Percentiles rank a stretch among this genome's conserved stretches.
Conservation (phyloP, 305 asterid genomes). For the Fraxinus paxiana region DNA sequence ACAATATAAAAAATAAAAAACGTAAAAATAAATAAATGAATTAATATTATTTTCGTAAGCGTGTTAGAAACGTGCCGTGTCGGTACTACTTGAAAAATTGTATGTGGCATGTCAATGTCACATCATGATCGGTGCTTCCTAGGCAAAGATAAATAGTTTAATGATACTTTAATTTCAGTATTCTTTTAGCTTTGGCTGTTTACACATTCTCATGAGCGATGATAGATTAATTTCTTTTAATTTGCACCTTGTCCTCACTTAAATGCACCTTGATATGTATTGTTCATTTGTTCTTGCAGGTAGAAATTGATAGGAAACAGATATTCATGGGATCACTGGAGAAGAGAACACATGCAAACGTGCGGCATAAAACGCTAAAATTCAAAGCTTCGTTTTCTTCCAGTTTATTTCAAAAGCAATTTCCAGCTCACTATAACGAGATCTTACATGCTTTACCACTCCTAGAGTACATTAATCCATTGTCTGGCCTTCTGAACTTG, state of each 20-base stretch:
- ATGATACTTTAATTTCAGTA: constrained; percentile 3
- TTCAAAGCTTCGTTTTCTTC: constrained; percentile 84
- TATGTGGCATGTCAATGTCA: background rate
- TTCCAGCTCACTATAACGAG: constrained; percentile 72
- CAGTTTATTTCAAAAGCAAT: constrained; percentile 63
- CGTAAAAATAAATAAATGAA: background rate
- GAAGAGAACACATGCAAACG: constrained; percentile 59
- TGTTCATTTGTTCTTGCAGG: constrained; percentile 45
- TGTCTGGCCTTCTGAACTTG: constrained; percentile 76
- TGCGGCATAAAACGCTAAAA: constrained; percentile 56
- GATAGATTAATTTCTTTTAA: background rate
- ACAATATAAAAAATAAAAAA: background rate
- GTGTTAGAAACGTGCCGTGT: background rate
- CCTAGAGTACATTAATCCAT: constrained; percentile 71
- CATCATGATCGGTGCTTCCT: background rate
- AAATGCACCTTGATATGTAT: constrained; percentile 2
- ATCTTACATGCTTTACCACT: constrained; percentile 70
- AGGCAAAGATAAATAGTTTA: background rate
- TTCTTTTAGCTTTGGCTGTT: background rate
- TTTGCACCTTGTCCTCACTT: constrained; percentile 7
- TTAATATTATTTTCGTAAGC: background rate
- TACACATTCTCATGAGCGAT: background rate
- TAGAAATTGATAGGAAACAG: constrained; percentile 65
- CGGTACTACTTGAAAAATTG: background rate
- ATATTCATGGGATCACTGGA: constrained; percentile 76